Evolutionary conservation across 805 yeast genomes (phyloP), one percentile per base, ranked within the genome.

Genomic region (Starmerella vaccinii): DNA sequence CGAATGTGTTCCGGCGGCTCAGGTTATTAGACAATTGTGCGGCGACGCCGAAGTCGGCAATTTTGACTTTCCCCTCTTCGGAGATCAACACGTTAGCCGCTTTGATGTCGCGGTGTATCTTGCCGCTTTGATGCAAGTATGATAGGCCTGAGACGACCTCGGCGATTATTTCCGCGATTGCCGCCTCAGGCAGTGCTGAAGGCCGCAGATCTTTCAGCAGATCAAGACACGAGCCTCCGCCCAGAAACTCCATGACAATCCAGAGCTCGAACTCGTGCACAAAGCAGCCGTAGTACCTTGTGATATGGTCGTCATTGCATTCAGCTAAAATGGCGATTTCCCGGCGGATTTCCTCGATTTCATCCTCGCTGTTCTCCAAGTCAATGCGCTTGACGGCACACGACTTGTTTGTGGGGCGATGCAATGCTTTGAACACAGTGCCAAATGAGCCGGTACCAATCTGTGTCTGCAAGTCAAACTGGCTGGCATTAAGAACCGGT

Each of bases 31-130:
- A 73, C 4, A 78, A 72, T 58, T 81, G 84, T 0, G 97, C 85
- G 1, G 97, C 95, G 10, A 90, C 96, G 1, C 97, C 97, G 66
- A 90, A 90, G 65, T 90, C 98, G 2, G 96, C 97, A 45, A 90
- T 73, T 60, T 90, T 92, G 13, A 87, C 90, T 9, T 76, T 80
- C 2, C 94, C 89, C 12, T 73, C 67, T 2, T 75, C 74, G 18
- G 86, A 80, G 16, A 89, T 64, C 30, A 90, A 68, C 22, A 90
- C 78, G 64, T 90, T 90, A 0, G 96, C 97, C 1, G 97, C 95
- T 63, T 89, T 90, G 48, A 90, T 84, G 65, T 90, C 97, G 53
- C 97, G 69, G 63, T 90, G 98, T 39, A 90, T 89, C 60, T 69
- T 82, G 9, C 87, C 86, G 53, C 74, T 80, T 4, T 66, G 65